These are phyloP conservation scores for Trypanosoma boissoni DNA, from an alignment of 208 protist species.

Conservation along the genomic window DNA sequence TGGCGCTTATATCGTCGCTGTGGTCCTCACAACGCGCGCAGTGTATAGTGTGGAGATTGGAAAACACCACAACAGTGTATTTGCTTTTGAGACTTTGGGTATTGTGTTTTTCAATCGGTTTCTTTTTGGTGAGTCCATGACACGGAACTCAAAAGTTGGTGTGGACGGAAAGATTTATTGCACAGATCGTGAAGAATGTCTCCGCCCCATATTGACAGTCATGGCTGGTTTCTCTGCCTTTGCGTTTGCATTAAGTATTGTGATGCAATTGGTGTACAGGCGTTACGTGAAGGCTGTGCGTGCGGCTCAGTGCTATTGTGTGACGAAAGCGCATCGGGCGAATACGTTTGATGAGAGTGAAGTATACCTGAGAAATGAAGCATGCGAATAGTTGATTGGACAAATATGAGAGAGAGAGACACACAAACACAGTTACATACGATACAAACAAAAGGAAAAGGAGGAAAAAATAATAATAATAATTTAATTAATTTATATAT, in stretches of 20 bases:
- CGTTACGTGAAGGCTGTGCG: conserved; percentile 22
- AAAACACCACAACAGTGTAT: conserved; percentile 59
- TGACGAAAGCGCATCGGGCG: neutral
- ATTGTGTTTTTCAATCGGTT: conserved; percentile 48
- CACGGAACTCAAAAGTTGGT: conserved; percentile 24
- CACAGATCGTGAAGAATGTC: conserved; percentile 28
- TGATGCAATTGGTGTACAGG: conserved; percentile 35
- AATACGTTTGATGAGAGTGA: neutral
- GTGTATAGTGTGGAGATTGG: conserved; percentile 46
- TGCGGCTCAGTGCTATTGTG: neutral
- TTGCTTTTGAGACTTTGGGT: conserved; percentile 37
- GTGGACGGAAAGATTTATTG: conserved; percentile 15
- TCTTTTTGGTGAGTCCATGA: conserved; percentile 52
- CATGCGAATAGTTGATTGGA: neutral
- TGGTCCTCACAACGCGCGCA: conserved; percentile 38
- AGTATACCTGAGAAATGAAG: neutral
- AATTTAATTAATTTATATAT: no score
- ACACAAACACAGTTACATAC: neutral
- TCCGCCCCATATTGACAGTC: conserved; percentile 33
- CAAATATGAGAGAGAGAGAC: neutral
- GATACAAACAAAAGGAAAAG: no score
- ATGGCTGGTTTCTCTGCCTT: conserved; percentile 23
- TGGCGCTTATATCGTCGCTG: conserved; percentile 38
- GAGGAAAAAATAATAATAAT: no score
- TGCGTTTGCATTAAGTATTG: conserved; percentile 15